Evolutionary conservation across 1,284 basidiomycete species (phyloP), one percentile per base, ranked within the genome.

Genomic region (Sanguinoderma infundibulare): DNA sequence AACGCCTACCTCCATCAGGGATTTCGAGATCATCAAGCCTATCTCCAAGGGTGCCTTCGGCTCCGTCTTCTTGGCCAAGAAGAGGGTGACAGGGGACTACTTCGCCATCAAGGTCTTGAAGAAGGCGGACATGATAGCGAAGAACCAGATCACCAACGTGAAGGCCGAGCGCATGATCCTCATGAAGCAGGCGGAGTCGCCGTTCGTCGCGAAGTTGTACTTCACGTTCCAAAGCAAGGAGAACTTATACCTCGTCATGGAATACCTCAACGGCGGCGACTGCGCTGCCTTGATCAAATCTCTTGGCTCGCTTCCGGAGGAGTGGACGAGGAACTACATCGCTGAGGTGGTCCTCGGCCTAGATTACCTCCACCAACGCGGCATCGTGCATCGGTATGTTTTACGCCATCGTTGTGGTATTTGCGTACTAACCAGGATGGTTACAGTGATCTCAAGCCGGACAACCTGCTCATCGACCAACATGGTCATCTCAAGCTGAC

Each of bases 221-320:
- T 99, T 98, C 79, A 98, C 98, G 36, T 99, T 99, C 83, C 98
- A 99, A 79, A 98, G 96, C 85, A 95, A 96, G 78, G 96, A 98
- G 39, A 98, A 98, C 74, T 79, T 99, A 59, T 99, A 99, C 78
- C 85, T 99, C 44, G 93, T 99, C 60, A 99, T 99, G 98, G 98
- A 99, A 77, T 97, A 97, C 72, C 83, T 96, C 39, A 98, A 95
- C 71, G 98, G 98, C 39, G 98, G 98, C 20, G 98, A 99, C 72
- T 98, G 97, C 72, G 95, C 96, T 5, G 94, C 95, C 5, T 84
- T 99, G 60, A 93, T 98, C 84, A 99, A 99, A 79, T 92, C 92
- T 17, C 75, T 99, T n/a, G 98, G 96, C 9, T 90, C 85, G 20
- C 78, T 99, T 34, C 92, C 95, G 0, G 96, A 99, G 75, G 96